A percentile compares a stretch with the other conserved stretches of the same genome.
Conservation (phyloP, 441 rosid species). For the Populus tomentosa region DNA sequence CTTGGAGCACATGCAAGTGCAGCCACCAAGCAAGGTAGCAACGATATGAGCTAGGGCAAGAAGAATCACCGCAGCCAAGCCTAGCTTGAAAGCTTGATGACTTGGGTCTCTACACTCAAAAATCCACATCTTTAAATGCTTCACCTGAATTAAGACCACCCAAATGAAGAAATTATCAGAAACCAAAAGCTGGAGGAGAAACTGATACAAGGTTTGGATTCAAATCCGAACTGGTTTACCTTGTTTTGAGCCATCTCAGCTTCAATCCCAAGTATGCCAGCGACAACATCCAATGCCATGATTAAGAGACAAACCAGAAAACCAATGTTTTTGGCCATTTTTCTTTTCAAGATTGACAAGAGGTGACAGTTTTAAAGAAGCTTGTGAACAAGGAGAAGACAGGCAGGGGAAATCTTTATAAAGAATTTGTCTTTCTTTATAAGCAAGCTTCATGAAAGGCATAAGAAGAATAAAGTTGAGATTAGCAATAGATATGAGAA, state of each 20-base stretch:
- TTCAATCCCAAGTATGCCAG: constrained; percentile 82
- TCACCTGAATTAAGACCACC: constrained; percentile 39
- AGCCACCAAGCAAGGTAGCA: constrained; percentile 68
- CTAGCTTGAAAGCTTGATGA: constrained; percentile 60
- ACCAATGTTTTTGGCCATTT: constrained; percentile 48
- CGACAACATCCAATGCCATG: constrained; percentile 66
- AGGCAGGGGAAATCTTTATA: background rate
- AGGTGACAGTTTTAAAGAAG: background rate
- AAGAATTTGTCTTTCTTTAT: background rate
- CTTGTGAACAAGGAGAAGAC: background rate
- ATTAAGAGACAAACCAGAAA: constrained; percentile 59
- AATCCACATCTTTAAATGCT: constrained; percentile 63
- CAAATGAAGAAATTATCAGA: background rate
- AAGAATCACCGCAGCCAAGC: constrained; percentile 65
- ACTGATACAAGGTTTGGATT: background rate
- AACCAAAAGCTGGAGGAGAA: background rate
- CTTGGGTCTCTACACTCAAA: constrained; percentile 86
- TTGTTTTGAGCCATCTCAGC: constrained; percentile 77
- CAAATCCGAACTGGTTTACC: constrained; percentile 28
- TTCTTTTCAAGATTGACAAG: background rate
- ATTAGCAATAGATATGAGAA: background rate
- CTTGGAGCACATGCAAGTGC: constrained; percentile 61
- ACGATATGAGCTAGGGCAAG: constrained; percentile 56
- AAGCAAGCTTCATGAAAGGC: constrained; percentile 20
- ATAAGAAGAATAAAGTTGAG: constrained; percentile 51